Percentiles rank a stretch among this genome's conserved stretches.
Evolutionary conservation across 2,329 filamentous ascomycete genomes (phyloP).

Genomic region (Grosmannia serpens): DNA sequence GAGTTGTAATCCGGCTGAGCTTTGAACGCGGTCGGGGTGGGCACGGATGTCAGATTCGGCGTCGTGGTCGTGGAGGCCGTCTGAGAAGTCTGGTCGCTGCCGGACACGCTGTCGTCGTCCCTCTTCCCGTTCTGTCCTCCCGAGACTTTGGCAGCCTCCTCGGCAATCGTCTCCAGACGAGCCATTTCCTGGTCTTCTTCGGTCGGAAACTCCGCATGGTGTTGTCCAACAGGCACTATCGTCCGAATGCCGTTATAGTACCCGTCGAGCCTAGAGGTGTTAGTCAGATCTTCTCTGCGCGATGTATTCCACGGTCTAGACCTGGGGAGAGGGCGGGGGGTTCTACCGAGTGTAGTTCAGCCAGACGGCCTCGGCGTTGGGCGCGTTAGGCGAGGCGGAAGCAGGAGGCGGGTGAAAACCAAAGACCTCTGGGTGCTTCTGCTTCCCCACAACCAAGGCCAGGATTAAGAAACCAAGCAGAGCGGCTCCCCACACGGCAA

Average conservation of each 20-base stretch:
- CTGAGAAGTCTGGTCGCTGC: neutral
- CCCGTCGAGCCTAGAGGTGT: constrained; percentile 51
- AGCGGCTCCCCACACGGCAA: constrained; percentile 38
- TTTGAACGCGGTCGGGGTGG: constrained; percentile 43
- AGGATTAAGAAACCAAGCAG: constrained; percentile 14
- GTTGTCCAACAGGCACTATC: constrained; percentile 50
- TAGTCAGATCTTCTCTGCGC: neutral
- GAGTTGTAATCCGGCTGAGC: constrained; percentile 58
- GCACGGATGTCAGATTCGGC: constrained; percentile 17
- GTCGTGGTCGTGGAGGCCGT: too few relatives aligned
- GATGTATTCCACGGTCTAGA: too few relatives aligned
- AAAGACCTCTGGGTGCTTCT: constrained; percentile 13
- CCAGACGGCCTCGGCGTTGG: constrained; percentile 20
- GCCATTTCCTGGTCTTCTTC: constrained; percentile 13
- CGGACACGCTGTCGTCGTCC: neutral
- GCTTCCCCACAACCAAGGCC: constrained; percentile 14
- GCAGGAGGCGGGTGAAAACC: constrained; percentile 14
- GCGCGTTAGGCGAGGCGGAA: constrained; percentile 13
- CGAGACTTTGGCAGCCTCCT: neutral
- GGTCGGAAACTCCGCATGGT: constrained; percentile 63
- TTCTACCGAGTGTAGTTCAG: constrained; percentile 29
- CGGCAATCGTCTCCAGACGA: neutral
- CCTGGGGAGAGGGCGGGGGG: neutral
- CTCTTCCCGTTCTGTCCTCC: neutral
- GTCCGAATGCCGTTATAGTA: constrained; percentile 71